Evolutionary conservation across 106 monocot genomes (phyloP).

Genomic region (Ottelia alismoides): DNA sequence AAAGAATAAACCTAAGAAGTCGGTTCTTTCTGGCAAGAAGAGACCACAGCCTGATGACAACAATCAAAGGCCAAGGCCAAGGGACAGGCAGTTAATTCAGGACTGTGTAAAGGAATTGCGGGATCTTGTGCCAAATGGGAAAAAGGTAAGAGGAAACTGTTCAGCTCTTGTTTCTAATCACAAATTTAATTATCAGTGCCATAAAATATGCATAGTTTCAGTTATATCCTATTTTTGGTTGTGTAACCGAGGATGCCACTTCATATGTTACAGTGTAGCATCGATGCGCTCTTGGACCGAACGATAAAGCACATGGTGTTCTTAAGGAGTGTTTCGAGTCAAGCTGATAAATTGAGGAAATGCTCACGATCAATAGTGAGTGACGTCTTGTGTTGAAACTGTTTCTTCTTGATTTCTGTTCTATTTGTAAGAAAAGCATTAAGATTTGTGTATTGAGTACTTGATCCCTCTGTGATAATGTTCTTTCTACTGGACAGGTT

Average conservation of each 20-base stretch:
- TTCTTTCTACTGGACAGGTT: too few relatives aligned
- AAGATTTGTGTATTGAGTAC: not conserved
- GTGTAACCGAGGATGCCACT: too few relatives aligned
- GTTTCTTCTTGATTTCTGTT: not conserved
- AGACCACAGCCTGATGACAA: conserved; percentile 9
- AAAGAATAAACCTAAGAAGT: conserved; percentile 4
- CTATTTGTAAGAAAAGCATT: not conserved
- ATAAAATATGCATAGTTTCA: not conserved
- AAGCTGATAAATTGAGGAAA: conserved; percentile 47
- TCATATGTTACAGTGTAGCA: conserved; percentile 64
- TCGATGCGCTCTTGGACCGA: conserved; percentile 58
- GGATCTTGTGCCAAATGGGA: conserved; percentile 67
- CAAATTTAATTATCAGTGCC: not conserved
- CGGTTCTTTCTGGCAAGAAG: conserved; percentile 13
- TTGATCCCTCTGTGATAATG: not conserved
- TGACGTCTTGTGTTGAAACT: not conserved
- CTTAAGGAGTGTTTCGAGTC: conserved; percentile 46
- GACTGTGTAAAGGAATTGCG: conserved; percentile 76
- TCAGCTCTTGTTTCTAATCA: not conserved
- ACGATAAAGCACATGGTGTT: conserved; percentile 80
- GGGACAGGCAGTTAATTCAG: conserved; percentile 90
- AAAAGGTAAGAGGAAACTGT: conserved; percentile 32
- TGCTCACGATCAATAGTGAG: conserved; percentile 25
- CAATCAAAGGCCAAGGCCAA: conserved; percentile 45
- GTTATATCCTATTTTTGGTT: not conserved